A percentile compares a stretch with the other conserved stretches of the same genome.
Conservation (phyloP, 148 eudicot genomes). For the Fagopyrum tataricum region DNA sequence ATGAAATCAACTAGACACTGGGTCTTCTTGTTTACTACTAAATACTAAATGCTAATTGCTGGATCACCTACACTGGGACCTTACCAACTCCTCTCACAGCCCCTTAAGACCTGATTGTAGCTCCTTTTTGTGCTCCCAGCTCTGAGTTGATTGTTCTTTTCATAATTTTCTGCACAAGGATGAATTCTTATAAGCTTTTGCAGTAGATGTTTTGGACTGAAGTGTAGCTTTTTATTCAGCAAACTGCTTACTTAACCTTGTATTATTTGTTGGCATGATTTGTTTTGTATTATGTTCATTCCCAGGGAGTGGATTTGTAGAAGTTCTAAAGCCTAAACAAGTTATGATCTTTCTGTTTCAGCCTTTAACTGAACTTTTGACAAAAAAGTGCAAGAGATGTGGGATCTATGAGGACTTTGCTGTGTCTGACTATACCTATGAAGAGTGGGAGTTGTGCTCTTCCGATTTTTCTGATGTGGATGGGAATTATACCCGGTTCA, state of each 20-base stretch:
- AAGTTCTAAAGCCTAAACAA: neutral
- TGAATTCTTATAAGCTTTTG: neutral
- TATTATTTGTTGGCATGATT: neutral
- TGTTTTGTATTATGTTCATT: neutral
- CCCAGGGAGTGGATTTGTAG: neutral
- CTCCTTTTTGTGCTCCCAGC: neutral
- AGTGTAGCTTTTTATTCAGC: neutral
- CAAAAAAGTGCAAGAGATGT: slow-evolving; percentile 86
- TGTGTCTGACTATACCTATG: slow-evolving; percentile 46
- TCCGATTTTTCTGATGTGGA: slow-evolving; percentile 46
- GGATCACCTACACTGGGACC: neutral
- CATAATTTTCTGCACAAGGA: neutral
- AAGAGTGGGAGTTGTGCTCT: slow-evolving; percentile 93
- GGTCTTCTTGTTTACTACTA: too few relatives aligned
- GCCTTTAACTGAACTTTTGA: slow-evolving; percentile 68
- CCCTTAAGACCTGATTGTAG: neutral
- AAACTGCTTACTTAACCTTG: neutral
- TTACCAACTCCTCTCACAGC: neutral
- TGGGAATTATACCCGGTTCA: slow-evolving; percentile 49
- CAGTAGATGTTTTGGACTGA: neutral
- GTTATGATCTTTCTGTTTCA: slow-evolving; percentile 25
- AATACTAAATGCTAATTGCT: neutral
- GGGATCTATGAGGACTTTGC: slow-evolving; percentile 57
- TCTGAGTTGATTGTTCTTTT: neutral
- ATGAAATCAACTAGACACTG: neutral